A percentile compares a stretch with the other conserved stretches of the same genome.
Conservation (phyloP, 306 rosid species). For the Pyrus bretschneideri region DNA sequence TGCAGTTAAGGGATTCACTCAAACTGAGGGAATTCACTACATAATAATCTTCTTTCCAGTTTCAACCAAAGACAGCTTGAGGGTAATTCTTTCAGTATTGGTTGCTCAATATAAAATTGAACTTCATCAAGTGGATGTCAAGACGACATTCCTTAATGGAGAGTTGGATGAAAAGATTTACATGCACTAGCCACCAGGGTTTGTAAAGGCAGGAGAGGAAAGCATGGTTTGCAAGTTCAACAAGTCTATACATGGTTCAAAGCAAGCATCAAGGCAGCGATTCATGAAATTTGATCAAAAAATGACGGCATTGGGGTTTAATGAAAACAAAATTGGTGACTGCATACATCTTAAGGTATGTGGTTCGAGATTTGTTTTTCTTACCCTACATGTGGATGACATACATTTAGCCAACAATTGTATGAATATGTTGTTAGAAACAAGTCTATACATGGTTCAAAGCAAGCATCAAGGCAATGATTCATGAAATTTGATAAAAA, state of each 20-base stretch:
- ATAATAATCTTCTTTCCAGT: too few species aligned
- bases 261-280: background rate
- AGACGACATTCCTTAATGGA: background rate
- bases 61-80: too few species aligned
- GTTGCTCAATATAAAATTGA: too few species aligned
- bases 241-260: too few species aligned
- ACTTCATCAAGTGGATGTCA: background rate
- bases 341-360: background rate
- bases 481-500: too few species aligned
- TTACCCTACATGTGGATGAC: background rate
- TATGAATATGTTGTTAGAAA: background rate
- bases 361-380: background rate
- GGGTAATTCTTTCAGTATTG: too few species aligned
- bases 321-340: background rate
- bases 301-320: background rate
- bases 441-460: too few species aligned
- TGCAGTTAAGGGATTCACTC: background rate
- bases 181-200: background rate
- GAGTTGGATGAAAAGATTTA: background rate
- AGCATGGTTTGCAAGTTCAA: background rate
- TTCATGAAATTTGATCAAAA: too few species aligned
- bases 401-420: background rate
- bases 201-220: background rate
- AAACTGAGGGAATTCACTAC: background rate
- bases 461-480: background rate